phyloP scores from a whole-genome alignment of 306 rosid genomes.

The Cucumis sativus region Cucumber_9930_V3 NC_026657.2:23620501-23621000 shows the following conservation, averaged over 20 bases:
- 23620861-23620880: background rate
- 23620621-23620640: background rate
- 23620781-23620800: background rate
- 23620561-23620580: no score
- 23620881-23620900: background rate
- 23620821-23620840: background rate
- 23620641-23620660: background rate
- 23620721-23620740: background rate
- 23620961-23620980: background rate
- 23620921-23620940: background rate
- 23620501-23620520: no score
- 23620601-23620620: no score
- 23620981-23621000: background rate
- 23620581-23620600: no score
- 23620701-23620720: background rate
- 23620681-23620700: background rate
- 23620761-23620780: background rate
- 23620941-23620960: background rate
- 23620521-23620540: no score
- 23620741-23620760: background rate
- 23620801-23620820: background rate
- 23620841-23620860: background rate
- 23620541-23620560: no score
- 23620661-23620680: background rate
- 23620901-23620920: background rate